Evolutionary conservation across 225 moss, liverwort and hornwort species (phyloP).

Genomic region (Ulota crispa): DNA sequence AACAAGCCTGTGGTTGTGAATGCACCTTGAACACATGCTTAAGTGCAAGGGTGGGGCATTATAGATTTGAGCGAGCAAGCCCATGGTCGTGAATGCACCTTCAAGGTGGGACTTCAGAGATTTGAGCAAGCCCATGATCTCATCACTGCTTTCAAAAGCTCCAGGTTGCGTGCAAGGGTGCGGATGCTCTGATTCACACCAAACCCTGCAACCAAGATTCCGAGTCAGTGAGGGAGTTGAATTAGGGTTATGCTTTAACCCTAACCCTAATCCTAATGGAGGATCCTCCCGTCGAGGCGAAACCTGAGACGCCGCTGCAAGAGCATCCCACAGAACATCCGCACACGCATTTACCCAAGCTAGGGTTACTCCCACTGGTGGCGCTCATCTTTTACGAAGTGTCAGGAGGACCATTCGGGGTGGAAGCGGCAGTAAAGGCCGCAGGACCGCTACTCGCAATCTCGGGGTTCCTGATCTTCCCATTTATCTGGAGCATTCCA

Average conservation of each 20-base stretch:
- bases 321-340: background rate
- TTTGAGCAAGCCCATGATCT: too few species aligned
- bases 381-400: constrained; percentile 88
- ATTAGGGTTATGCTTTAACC: background rate
- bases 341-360: constrained; percentile 40
- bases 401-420: constrained; percentile 90
- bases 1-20: too few species aligned
- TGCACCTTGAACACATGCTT: too few species aligned
- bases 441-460: constrained; percentile 84
- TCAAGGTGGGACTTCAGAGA: too few species aligned
- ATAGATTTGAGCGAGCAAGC: too few species aligned
- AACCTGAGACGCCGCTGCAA: background rate
- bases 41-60: too few species aligned
- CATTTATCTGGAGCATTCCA: constrained; percentile 86
- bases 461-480: constrained; percentile 75
- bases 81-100: too few species aligned
- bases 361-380: constrained; percentile 71
- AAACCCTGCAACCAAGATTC: too few species aligned
- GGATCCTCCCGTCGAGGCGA: constrained; percentile 19
- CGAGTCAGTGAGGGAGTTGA: background rate
- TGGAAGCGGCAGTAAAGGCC: constrained; percentile 78
- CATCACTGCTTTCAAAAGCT: too few species aligned
- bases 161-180: too few species aligned
- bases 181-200: background rate
- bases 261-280: constrained; percentile 17